Evolutionary conservation across 345 rosid species (phyloP).

Genomic region (Cardamine occulta): DNA sequence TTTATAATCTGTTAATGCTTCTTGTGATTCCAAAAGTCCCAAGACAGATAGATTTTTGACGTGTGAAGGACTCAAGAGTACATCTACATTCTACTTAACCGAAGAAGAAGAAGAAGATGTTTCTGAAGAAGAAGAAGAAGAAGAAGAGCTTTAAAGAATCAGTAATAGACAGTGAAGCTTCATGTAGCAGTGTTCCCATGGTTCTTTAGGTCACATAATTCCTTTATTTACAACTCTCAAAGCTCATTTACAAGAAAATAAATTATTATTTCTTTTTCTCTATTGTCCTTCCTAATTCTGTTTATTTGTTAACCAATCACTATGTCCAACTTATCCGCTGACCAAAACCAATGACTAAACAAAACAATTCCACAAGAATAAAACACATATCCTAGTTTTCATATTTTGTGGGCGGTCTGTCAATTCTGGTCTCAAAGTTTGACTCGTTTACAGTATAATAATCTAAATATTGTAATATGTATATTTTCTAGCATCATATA

Average conservation of each 20-base stretch:
- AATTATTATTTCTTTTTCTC: background rate
- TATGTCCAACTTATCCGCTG: conserved; percentile 2
- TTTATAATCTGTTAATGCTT: background rate
- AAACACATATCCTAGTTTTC: conserved; percentile 31
- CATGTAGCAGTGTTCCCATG: background rate
- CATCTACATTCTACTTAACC: background rate
- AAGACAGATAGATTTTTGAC: background rate
- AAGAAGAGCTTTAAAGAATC: background rate
- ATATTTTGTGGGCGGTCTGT: conserved; percentile 40
- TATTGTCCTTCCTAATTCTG: background rate
- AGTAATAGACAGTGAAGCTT: background rate
- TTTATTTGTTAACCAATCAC: background rate
- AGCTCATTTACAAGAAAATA: background rate
- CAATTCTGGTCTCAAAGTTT: conserved; percentile 24
- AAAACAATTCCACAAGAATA: conserved; percentile 8
- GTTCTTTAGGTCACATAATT: background rate
- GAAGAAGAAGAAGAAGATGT: background rate
- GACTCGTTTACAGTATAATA: conserved; percentile 19
- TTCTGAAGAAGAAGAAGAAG: too few relatives aligned
- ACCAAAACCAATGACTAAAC: conserved; percentile 10
- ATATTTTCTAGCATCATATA: background rate
- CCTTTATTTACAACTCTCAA: background rate
- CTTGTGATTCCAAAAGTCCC: background rate
- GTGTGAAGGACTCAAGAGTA: background rate
- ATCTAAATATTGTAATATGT: background rate